Base-by-base conservation (phyloP, 495 filamentous ascomycete species). In the Darksidea phi region DNA sequence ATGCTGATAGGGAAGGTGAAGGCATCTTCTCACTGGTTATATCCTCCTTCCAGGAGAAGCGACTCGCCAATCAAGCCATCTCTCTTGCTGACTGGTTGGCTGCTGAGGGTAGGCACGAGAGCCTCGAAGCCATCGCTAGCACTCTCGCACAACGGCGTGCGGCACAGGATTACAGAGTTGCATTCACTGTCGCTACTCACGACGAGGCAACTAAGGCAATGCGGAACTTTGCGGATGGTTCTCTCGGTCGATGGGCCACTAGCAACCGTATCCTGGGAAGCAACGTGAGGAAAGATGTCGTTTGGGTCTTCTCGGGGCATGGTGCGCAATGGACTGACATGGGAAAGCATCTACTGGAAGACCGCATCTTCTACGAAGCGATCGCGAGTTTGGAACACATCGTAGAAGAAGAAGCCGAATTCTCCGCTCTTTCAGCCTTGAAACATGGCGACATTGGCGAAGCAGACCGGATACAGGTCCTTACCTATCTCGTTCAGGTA, bases 401-500 rank as follows among this genome's bases (percentile, higher is more conserved):
- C 37, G 63, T 73, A 15, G 50, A 66, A 32, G 42, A 41, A 8
- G 71, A 74, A 47, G 48, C 63, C 7, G 68, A 65, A 8, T 71
- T 74, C 52, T 78, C 76, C 1, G 59, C 71, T 12, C 46, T 76
- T 2, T 23, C 71, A 5, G 59, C 63, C 0, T 61, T 79, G 6
- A 46, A 62, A 28, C 45, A n/a, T 0, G 74, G 70, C 10, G 61
- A 71, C 20, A 66, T 77, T 7, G 60, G 57, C 8, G 24, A 57
- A 15, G 71, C 73, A 10, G 68, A 71, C 32, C 41, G 61, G 23
- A 59, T 75, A 6, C 73, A 77, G 54, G 51, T 73, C 20, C 56
- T 76, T 7, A 74, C 71, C 8, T 75, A 68, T 51, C 32, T 67
- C 12, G 65, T 77, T 45, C 72, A 76, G 24, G 61, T 74, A n/a